Percentiles rank a stretch among this genome's conserved stretches.
These are phyloP conservation scores for Oryza meridionalis DNA, from an alignment of 176 grass and related monocot genomes.

Conservation along the genomic window DNA sequence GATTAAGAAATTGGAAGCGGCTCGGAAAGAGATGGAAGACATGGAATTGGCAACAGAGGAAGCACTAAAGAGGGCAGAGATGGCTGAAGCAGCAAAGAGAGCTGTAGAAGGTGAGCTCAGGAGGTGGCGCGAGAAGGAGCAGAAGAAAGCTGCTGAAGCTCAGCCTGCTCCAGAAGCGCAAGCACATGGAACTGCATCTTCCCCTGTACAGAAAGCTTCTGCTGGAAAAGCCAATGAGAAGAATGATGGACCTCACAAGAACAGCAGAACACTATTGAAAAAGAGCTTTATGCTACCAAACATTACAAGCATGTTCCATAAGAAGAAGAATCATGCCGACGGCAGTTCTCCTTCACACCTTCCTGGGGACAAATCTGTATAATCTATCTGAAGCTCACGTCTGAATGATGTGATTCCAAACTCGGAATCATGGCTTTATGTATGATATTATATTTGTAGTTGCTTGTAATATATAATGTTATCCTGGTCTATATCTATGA, in stretches of 20 bases:
- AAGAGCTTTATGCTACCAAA: slow-evolving; percentile 78
- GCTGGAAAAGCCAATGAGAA: slow-evolving; percentile 52
- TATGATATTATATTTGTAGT: slow-evolving; percentile 43
- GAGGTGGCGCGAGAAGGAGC: slow-evolving; percentile 87
- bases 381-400: slow-evolving; percentile 37
- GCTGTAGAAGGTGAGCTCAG: slow-evolving; percentile 92
- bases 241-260: slow-evolving; percentile 57
- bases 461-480: slow-evolving; percentile 32
- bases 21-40: slow-evolving; percentile 90
- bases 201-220: slow-evolving; percentile 35
- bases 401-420: slow-evolving; percentile 38
- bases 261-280: slow-evolving; percentile 39
- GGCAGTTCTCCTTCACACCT: slow-evolving; percentile 59
- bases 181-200: slow-evolving; percentile 33
- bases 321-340: slow-evolving; percentile 65
- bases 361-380: slow-evolving; percentile 64
- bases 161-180: slow-evolving; percentile 57
- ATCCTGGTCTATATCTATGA: slow-evolving; percentile 6
- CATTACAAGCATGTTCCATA: slow-evolving; percentile 75
- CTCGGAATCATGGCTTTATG: slow-evolving; percentile 27
- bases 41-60: slow-evolving; percentile 87
- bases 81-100: slow-evolving; percentile 90
- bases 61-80: slow-evolving; percentile 87
- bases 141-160: slow-evolving; percentile 66
- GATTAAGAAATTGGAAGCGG: slow-evolving; percentile 73